A percentile compares a stretch with the other conserved stretches of the same genome.
Evolutionary conservation across 306 rosid genomes (phyloP).

Genomic region (Alnus rubra): DNA sequence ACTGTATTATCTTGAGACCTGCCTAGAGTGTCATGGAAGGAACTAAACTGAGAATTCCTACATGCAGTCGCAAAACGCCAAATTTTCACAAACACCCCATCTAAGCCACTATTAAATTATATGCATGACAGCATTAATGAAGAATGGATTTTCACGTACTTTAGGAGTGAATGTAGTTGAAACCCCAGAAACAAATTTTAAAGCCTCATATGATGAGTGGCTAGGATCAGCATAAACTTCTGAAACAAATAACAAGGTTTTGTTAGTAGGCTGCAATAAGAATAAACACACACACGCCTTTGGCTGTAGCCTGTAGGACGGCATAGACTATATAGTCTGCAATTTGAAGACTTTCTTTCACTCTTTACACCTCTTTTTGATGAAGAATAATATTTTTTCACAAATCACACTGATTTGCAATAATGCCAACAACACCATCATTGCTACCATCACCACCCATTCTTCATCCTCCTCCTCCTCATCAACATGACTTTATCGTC

Average conservation of each 20-base stretch:
- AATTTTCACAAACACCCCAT: neutral
- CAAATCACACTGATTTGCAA: conserved; percentile 11
- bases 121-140: neutral
- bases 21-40: conserved; percentile 54
- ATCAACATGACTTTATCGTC: neutral
- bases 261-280: conserved; percentile 22
- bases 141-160: conserved; percentile 39
- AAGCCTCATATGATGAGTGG: conserved; percentile 79
- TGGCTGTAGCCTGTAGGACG: neutral
- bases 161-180: conserved; percentile 84
- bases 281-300: neutral
- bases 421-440: neutral
- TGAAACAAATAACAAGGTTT: conserved; percentile 40
- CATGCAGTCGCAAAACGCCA: conserved; percentile 15
- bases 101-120: conserved; percentile 1
- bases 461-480: neutral
- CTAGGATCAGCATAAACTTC: conserved; percentile 86
- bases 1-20: conserved; percentile 78
- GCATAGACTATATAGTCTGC: neutral
- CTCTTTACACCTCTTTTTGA: neutral
- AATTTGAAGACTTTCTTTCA: neutral
- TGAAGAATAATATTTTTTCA: neutral
- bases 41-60: conserved; percentile 18
- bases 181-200: conserved; percentile 75
- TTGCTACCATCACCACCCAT: neutral